A percentile compares a stretch with the other conserved stretches of the same genome.
Conservation (phyloP, 441 rosid genomes). For the Francoa sonchifolia region DNA sequence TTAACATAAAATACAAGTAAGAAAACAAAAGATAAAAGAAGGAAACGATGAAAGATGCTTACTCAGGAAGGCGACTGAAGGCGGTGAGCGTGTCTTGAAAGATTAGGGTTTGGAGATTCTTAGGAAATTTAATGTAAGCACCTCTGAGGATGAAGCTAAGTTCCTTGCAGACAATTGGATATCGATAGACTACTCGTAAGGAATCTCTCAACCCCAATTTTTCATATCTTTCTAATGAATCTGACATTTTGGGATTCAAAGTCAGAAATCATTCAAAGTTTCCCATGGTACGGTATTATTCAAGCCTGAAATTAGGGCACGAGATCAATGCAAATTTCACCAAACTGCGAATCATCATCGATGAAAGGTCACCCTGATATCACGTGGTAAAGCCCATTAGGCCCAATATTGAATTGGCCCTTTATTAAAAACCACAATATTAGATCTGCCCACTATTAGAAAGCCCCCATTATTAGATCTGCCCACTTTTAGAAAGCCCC, state of each 20-base stretch:
- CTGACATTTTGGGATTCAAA: constrained; percentile 30
- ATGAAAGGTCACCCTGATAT: too few species aligned
- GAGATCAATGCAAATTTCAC: too few species aligned
- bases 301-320: too few species aligned
- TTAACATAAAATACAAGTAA: not conserved
- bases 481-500: too few species aligned
- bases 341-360: too few species aligned
- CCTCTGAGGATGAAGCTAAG: constrained; percentile 40
- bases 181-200: constrained; percentile 28
- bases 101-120: constrained; percentile 48
- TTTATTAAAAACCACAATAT: too few species aligned
- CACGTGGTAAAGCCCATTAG: too few species aligned
- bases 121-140: constrained; percentile 44
- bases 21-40: not conserved
- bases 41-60: constrained; percentile 7
- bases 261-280: too few species aligned
- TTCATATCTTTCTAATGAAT: constrained; percentile 35
- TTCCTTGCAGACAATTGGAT: constrained; percentile 64
- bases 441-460: too few species aligned
- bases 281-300: too few species aligned
- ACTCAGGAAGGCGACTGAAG: constrained; percentile 69
- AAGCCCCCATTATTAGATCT: too few species aligned
- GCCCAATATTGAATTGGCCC: too few species aligned
- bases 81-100: constrained; percentile 55
- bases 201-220: constrained; percentile 37